Evolutionary conservation across 2,329 filamentous ascomycete genomes (phyloP), one percentile per base, ranked within the genome.

Genomic region (Apiospora arundinis): DNA sequence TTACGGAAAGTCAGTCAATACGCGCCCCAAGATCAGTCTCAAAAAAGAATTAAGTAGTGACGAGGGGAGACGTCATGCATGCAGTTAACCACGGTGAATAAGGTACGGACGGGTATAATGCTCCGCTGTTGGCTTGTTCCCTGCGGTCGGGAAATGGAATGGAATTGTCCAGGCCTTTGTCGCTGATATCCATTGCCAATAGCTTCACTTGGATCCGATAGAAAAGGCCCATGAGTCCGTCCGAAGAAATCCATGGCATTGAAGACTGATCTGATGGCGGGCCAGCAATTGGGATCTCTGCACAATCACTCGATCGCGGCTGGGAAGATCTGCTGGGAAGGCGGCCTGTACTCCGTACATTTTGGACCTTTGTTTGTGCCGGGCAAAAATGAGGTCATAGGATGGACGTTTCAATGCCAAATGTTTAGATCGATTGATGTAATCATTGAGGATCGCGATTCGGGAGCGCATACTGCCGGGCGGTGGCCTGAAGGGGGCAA

Each of bases 41-140:
- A 37, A 32, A 63, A 23, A 63, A 12, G 21, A 63, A 37, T n/a
- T 1, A 40, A 63, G 56, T 63, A 63, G 56, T 63, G 56, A 63
- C 56, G 56, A 40, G n/a, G 40, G 69, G 44, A 63, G 69, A 71
- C 70, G 70, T 71, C 70, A 71, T 68, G 12, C 46, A 71, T 71
- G 70, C 70, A 71, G 37, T 63, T 68, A 71, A 44, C 65, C 70
- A 40, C 21, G 8, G 32, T 40, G 56, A n/a, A 63, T 40, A 63
- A 63, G 32, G 18, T 63, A 63, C 56, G 28, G 32, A 63, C 56
- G 28, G 56, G 56, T 63, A 63, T 37, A 40, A 40, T 40, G 18
- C 56, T 63, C 56, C 56, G 32, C 28, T 63, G 32, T 63, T 63
- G 32, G 32, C 18, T 63, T 63, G 32, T 63, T 63, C 56, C 56